phyloP scores from a whole-genome alignment of 2,329 filamentous ascomycete genomes.

The Huntiella savannae region DNA sequence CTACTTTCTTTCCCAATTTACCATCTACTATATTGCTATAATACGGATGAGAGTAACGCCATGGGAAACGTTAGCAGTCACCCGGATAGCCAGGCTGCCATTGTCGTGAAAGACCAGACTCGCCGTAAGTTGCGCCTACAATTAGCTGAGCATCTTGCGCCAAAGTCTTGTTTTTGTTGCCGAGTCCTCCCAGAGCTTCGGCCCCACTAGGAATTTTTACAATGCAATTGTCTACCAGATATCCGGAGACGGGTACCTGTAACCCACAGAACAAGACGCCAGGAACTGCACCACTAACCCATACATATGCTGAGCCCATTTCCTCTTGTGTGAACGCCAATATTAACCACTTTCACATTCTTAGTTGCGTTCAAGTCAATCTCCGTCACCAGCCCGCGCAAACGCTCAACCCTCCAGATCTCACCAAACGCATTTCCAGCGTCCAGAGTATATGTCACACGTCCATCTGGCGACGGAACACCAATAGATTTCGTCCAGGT shows the following conservation, averaged over 20 bases:
- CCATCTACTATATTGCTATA: neutral
- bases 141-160: neutral
- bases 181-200: neutral
- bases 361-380: slow-evolving; percentile 76
- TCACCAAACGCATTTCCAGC: slow-evolving; percentile 78
- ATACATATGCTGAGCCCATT: too few species aligned
- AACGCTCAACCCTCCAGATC: slow-evolving; percentile 58
- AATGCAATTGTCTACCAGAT: neutral
- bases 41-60: slow-evolving; percentile 20
- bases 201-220: neutral
- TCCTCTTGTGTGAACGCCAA: too few species aligned
- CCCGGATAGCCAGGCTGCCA: slow-evolving; percentile 58
- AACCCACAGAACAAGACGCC: too few species aligned
- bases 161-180: neutral
- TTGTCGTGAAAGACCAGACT: slow-evolving; percentile 82
- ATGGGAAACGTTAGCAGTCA: slow-evolving; percentile 92
- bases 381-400: slow-evolving; percentile 59
- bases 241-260: too few species aligned
- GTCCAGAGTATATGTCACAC: slow-evolving; percentile 52
- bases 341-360: neutral
- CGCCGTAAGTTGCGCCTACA: slow-evolving; percentile 44
- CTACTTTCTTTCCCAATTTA: neutral
- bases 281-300: too few species aligned
- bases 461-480: slow-evolving; percentile 51
- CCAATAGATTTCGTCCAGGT: slow-evolving; percentile 89